Percentiles rank a stretch among this genome's conserved stretches.
Evolutionary conservation across 306 rosid species (phyloP).

Genomic region (Quercus cerris): DNA sequence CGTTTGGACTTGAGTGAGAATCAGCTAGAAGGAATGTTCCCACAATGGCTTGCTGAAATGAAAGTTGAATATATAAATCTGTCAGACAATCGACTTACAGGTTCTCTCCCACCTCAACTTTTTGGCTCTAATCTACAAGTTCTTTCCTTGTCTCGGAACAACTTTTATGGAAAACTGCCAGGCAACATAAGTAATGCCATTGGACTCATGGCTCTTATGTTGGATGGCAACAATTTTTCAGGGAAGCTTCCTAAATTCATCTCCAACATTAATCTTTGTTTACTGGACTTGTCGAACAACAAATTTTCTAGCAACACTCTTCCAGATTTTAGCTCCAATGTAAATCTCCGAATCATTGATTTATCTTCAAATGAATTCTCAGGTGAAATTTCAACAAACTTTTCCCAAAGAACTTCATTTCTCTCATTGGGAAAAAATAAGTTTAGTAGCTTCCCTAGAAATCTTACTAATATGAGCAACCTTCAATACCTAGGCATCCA

Average conservation of each 20-base stretch:
- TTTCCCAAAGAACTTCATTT: conserved; percentile 6
- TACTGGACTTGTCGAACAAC: conserved; percentile 27
- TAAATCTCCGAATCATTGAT: conserved; percentile 15
- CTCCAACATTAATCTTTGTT: conserved; percentile 17
- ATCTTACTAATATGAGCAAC: conserved; percentile 7
- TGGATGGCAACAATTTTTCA: conserved; percentile 26
- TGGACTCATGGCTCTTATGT: conserved; percentile 12
- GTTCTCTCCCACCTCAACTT: conserved; percentile 25
- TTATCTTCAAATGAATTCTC: conserved; percentile 27
- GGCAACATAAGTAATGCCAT: conserved; percentile 17
- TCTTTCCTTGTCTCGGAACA: conserved; percentile 28
- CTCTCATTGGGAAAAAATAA: neutral
- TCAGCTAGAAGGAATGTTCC: conserved; percentile 25
- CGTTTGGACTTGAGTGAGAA: conserved; percentile 27
- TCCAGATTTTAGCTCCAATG: conserved; percentile 12
- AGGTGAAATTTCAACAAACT: neutral
- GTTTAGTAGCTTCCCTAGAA: conserved; percentile 21
- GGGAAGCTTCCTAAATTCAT: conserved; percentile 24
- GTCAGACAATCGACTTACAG: conserved; percentile 24
- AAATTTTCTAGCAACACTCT: conserved; percentile 15
- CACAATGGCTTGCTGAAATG: conserved; percentile 33
- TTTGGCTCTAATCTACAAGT: conserved; percentile 2
- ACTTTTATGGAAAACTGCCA: conserved; percentile 27
- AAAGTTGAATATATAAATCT: conserved; percentile 13
- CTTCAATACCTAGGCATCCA: conserved; percentile 14